These are phyloP conservation scores for Verticillium nubilum DNA, from an alignment of 2,329 filamentous ascomycete genomes.

Conservation along the genomic window DNA sequence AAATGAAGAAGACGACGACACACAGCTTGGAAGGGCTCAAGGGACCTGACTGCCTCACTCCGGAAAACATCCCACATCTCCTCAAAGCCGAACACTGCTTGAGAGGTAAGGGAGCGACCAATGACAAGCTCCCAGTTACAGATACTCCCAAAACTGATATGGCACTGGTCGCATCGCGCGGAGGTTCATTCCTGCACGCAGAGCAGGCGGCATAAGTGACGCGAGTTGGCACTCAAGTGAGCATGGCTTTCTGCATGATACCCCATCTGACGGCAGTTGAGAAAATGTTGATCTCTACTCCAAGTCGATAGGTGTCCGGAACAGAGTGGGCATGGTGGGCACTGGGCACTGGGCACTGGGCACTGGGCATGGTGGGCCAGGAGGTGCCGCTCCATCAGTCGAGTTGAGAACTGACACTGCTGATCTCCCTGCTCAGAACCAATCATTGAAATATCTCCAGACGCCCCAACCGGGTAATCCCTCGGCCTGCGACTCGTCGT, in stretches of 20 bases:
- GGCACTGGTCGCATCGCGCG: background rate
- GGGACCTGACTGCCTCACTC: background rate
- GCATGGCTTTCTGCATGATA: background rate
- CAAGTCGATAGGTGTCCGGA: background rate
- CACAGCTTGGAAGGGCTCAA: background rate
- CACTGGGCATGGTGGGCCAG: background rate
- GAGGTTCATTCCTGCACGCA: background rate
- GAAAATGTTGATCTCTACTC: background rate
- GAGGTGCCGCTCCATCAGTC: background rate
- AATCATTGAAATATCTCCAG: background rate
- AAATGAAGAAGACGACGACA: background rate
- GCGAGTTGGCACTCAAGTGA: background rate
- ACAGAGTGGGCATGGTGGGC: background rate
- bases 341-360: background rate
- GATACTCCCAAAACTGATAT: background rate
- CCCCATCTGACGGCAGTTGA: background rate
- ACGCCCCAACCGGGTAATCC: background rate
- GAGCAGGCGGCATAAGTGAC: background rate
- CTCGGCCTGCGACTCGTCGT: background rate
- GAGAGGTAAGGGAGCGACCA: background rate
- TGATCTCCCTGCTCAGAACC: background rate
- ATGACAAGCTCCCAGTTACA: background rate
- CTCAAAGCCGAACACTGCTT: background rate
- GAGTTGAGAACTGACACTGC: background rate
- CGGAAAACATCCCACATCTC: background rate